Evolutionary conservation across 2,329 filamentous ascomycete genomes (phyloP), one percentile per base, ranked within the genome.

Genomic region (Ceratocystis diversiconidia): DNA sequence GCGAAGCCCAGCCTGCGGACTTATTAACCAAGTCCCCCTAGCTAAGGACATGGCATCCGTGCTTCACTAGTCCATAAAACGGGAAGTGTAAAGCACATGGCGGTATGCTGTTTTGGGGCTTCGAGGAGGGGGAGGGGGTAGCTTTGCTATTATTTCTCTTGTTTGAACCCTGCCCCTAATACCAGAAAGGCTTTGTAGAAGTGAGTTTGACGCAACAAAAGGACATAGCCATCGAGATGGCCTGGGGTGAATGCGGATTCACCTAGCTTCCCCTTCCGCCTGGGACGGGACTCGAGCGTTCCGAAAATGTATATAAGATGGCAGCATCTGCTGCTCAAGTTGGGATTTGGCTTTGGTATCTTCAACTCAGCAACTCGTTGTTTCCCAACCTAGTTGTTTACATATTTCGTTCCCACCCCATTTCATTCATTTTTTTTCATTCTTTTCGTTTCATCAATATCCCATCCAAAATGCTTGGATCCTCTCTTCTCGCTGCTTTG

Each of bases 401-500:
- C 46, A 50, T 22, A 60, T 25, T 3, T 61, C 22, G 10, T 19
- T 43, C 12, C 36, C 28, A 19, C 19, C 17, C 30, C 36, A 41
- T 36, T 63, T 32, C 6, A 36, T 22, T 62, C 30, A 41, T 36
- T n/a, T 30, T 61, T 43, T 15, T 7, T 19, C n/a, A 19, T 1
- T 19, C 22, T 30, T 36, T 5, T 15, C 19, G 4, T n/a, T 15
- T 6, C 36, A 32, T 25, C 19, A 10, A 22, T 15, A 1, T 36
- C 50, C 10, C 17, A 22, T 17, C 2, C 61, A 66, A 22, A 8
- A 66, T 66, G 65, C 61, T 57, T 44, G 50, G 41, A 15, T 59
- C 65, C 17, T 41, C 65, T 44, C 5, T 66, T 50, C 46, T 66
- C 19, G 36, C 52, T 36, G 50, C 64, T 15, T 61, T 66, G 32